Conservation (phyloP, 2,329 filamentous ascomycete species). For the Xylaria sp. region DNA sequence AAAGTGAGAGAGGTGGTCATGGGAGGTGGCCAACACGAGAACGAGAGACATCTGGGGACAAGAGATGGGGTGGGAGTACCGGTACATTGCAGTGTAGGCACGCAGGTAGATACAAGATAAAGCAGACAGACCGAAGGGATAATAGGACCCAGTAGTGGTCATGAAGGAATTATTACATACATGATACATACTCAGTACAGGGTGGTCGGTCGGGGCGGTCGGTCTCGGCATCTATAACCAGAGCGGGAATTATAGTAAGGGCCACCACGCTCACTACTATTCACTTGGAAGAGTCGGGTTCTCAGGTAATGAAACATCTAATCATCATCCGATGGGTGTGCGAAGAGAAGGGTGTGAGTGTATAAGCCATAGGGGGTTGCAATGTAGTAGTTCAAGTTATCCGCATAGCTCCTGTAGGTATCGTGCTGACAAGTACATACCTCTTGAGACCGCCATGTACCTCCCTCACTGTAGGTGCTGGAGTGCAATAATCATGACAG, state of each 20-base stretch:
- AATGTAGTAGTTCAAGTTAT: constrained; percentile 12
- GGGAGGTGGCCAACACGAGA: constrained; percentile 7
- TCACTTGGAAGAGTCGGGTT: constrained; percentile 1
- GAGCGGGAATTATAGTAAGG: constrained; percentile 5
- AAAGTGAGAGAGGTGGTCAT: constrained; percentile 14
- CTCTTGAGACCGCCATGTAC: background rate
- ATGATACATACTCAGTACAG: background rate
- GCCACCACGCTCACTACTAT: background rate
- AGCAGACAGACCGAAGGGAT: constrained; percentile 14
- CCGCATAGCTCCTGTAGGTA: too few species aligned
- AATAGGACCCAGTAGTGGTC: constrained; percentile 5
- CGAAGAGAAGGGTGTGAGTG: constrained; percentile 8
- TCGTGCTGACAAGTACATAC: too few species aligned
- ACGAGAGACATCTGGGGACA: background rate
- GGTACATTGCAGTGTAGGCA: too few species aligned
- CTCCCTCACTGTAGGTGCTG: too few species aligned
- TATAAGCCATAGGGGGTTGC: background rate
- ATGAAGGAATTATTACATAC: constrained; percentile 29
- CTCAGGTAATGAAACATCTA: constrained; percentile 9
- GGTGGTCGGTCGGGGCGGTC: background rate
- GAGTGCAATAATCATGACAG: constrained; percentile 22
- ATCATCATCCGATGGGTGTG: constrained; percentile 22
- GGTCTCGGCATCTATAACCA: constrained; percentile 34
- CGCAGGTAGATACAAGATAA: background rate
- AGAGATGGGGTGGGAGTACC: background rate